Evolutionary conservation across 805 yeast species (phyloP).

Genomic region (Torulaspora indica): DNA sequence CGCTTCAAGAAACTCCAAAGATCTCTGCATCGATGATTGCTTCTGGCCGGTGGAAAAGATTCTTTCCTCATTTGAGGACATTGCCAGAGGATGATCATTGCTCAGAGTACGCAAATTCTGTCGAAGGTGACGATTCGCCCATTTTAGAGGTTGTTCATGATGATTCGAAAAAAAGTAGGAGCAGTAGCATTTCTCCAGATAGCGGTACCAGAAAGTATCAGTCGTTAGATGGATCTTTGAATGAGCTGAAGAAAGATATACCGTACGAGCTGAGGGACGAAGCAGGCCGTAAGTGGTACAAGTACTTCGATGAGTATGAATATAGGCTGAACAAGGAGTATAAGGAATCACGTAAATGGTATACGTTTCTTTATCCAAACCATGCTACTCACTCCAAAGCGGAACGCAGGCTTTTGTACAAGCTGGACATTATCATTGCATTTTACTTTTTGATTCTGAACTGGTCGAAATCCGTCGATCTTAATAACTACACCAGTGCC

Average conservation of each 20-base stretch:
- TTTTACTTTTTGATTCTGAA: conserved; percentile 54
- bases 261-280: conserved; percentile 41
- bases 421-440: conserved; percentile 54
- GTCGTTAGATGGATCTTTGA: conserved; percentile 4
- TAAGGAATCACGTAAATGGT: conserved; percentile 34
- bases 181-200: neutral
- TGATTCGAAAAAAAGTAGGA: conserved; percentile 2
- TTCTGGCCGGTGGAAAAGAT: conserved; percentile 16
- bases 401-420: conserved; percentile 43
- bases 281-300: conserved; percentile 42
- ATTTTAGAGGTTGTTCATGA: conserved; percentile 5
- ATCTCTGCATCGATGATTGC: neutral
- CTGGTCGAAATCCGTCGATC: conserved; percentile 66
- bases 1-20: neutral
- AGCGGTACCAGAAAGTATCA: neutral
- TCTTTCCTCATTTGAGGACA: conserved; percentile 28
- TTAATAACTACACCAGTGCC: conserved; percentile 58
- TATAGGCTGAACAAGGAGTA: conserved; percentile 40
- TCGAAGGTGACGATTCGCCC: conserved; percentile 3
- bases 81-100: conserved; percentile 19
- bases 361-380: conserved; percentile 34
- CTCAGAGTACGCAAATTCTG: conserved; percentile 6
- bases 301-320: conserved; percentile 49
- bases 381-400: conserved; percentile 41
- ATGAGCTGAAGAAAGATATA: conserved; percentile 28